phyloP scores from a whole-genome alignment of 208 protist genomes.

The Crithidia fasciculata region DNA sequence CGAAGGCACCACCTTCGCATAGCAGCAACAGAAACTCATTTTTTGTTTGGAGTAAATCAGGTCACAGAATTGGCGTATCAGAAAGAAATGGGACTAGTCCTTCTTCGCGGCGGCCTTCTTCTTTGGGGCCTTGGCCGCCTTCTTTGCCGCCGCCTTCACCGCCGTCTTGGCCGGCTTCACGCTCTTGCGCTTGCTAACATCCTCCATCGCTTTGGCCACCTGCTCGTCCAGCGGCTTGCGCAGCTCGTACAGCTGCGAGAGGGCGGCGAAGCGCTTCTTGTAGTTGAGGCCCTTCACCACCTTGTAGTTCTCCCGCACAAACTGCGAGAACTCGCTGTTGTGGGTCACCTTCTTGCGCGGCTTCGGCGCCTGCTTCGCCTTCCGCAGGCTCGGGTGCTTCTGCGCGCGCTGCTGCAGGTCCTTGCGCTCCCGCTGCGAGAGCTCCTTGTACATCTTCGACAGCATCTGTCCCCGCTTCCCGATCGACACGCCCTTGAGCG shows the following conservation, averaged over 20 bases:
- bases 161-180: conserved; percentile 30
- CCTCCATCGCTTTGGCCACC: conserved; percentile 62
- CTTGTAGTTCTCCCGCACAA: conserved; percentile 81
- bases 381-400: conserved; percentile 59
- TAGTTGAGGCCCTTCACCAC: conserved; percentile 73
- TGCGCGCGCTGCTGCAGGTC: conserved; percentile 70
- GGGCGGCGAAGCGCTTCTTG: conserved; percentile 68
- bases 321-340: conserved; percentile 62
- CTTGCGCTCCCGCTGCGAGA: conserved; percentile 57
- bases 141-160: conserved; percentile 27
- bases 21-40: too few relatives aligned
- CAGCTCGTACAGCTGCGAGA: conserved; percentile 84
- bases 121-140: conserved; percentile 18
- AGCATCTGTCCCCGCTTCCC: conserved; percentile 64
- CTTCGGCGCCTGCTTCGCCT: conserved; percentile 26
- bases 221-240: conserved; percentile 64
- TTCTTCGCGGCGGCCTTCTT: neutral
- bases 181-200: conserved; percentile 31
- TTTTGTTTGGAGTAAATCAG: too few relatives aligned
- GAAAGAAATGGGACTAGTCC: too few relatives aligned
- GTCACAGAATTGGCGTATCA: too few relatives aligned
- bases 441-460: conserved; percentile 87
- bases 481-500: conserved; percentile 71
- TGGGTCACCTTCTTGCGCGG: conserved; percentile 21
- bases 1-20: too few relatives aligned